phyloP scores from a whole-genome alignment of 78 protist genomes.

The Bigelowiella natans region DNA sequence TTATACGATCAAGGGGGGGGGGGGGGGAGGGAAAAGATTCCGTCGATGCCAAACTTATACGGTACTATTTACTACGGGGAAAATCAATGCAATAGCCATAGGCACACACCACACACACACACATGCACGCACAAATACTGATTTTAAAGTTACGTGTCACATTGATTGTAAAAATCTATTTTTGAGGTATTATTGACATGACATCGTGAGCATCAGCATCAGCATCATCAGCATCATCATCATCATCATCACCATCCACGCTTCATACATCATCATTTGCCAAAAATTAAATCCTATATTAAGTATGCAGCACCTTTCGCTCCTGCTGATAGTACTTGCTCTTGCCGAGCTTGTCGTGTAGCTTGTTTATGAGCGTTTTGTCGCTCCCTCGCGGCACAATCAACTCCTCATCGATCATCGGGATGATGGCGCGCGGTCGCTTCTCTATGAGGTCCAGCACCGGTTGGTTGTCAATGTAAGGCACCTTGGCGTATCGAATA shows the following conservation, averaged over 20 bases:
- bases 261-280: background rate
- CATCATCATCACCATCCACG: no score
- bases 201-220: no score
- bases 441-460: constrained; percentile 17
- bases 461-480: constrained; percentile 7
- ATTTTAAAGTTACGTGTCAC: no score
- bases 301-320: background rate
- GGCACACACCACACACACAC: no score
- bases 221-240: no score
- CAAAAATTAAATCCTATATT: background rate
- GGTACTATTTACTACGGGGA: background rate
- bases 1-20: background rate
- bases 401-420: constrained; percentile 61
- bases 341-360: background rate
- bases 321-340: background rate
- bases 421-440: constrained; percentile 15
- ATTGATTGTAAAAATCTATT: no score
- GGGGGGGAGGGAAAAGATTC: background rate
- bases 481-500: constrained; percentile 59
- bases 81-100: background rate
- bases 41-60: background rate
- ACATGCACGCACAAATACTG: no score
- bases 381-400: constrained; percentile 52
- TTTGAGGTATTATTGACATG: no score
- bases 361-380: background rate